Evolutionary conservation across 345 rosid genomes (phyloP).

Genomic region (sweet orange (Citrus sinensis)): DNA sequence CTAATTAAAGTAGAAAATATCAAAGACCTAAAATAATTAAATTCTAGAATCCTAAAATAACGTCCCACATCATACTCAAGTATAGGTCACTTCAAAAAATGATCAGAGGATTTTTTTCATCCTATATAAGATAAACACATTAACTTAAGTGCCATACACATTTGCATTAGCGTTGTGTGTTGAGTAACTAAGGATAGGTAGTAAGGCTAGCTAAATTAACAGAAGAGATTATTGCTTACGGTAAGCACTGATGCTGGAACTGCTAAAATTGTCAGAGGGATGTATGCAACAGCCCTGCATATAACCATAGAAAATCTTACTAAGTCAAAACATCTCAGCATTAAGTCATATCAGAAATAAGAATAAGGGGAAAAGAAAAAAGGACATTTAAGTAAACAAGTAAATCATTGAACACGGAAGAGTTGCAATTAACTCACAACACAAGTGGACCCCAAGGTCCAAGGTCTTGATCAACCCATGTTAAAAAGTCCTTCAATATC

Average conservation of each 20-base stretch:
- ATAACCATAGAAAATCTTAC: slow-evolving; percentile 14
- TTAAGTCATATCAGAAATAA: neutral
- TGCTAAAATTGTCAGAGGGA: slow-evolving; percentile 93
- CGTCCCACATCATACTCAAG: too few species aligned
- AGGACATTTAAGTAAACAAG: neutral
- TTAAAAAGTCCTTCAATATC: slow-evolving; percentile 85
- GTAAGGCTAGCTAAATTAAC: slow-evolving; percentile 4
- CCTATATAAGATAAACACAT: neutral
- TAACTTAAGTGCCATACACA: neutral
- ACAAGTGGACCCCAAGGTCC: slow-evolving; percentile 99
- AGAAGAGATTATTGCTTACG: slow-evolving; percentile 41
- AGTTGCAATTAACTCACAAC: slow-evolving; percentile 53
- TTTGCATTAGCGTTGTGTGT: neutral
- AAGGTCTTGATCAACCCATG: slow-evolving; percentile 93
- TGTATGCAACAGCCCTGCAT: slow-evolving; percentile 87
- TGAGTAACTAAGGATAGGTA: neutral
- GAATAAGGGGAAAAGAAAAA: neutral
- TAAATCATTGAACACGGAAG: neutral
- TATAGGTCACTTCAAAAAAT: neutral
- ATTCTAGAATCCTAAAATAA: too few species aligned
- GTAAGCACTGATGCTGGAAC: slow-evolving; percentile 99
- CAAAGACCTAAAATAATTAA: too few species aligned
- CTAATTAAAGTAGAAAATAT: too few species aligned
- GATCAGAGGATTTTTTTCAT: neutral
- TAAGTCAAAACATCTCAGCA: neutral